A percentile compares a stretch with the other conserved stretches of the same genome.
Conservation (phyloP, 1,284 basidiomycete genomes). For the Rhodotorula mucilaginosa region DNA sequence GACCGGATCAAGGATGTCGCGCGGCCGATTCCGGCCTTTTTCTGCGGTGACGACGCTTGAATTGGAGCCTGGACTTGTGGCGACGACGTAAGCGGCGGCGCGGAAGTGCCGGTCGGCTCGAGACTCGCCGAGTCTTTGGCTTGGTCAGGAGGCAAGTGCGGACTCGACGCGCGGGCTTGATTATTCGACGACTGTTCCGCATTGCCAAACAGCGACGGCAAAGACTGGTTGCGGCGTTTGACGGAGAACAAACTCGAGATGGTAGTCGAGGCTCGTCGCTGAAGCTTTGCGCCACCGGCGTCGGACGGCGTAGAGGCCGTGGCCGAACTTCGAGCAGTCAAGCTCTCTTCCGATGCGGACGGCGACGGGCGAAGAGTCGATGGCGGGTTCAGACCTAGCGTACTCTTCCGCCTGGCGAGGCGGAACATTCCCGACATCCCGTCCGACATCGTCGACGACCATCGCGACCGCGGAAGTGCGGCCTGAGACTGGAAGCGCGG, state of each 20-base stretch:
- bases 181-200: not conserved
- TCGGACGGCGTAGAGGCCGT: not conserved
- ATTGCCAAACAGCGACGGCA: conserved; percentile 11
- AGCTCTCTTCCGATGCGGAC: conserved; percentile 1
- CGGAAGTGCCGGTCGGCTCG: not conserved
- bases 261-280: conserved; percentile 23
- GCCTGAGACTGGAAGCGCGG: not conserved
- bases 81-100: not conserved
- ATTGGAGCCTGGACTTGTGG: not conserved
- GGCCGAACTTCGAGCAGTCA: conserved; percentile 4
- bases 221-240: conserved; percentile 17
- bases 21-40: not conserved
- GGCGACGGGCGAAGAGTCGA: conserved; percentile 7
- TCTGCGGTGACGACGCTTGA: not conserved
- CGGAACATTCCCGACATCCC: conserved; percentile 26
- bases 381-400: conserved; percentile 25
- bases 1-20: not conserved
- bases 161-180: not conserved
- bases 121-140: not conserved
- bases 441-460: conserved; percentile 11
- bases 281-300: conserved; percentile 11
- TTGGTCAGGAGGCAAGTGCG: conserved; percentile 6
- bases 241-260: conserved; percentile 13
- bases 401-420: conserved; percentile 27
- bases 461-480: not conserved